Conservation (phyloP, 148 eudicot genomes). For the Rheum nobile region DNA sequence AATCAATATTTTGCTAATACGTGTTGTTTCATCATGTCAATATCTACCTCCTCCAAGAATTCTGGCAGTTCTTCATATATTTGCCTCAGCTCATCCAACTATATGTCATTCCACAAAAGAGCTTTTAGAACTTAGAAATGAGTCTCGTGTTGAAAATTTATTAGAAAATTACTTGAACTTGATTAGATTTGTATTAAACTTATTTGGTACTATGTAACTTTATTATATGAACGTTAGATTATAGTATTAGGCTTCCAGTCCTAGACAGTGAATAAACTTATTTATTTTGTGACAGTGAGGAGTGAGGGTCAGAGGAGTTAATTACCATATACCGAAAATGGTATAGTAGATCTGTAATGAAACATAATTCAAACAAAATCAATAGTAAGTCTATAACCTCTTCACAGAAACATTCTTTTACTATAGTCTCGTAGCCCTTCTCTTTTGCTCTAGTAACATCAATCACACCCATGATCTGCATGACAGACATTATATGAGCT, state of each 20-base stretch:
- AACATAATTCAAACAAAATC: slow-evolving; percentile 5
- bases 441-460: slow-evolving; percentile 82
- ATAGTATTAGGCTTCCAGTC: no score
- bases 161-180: neutral
- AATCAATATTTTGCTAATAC: neutral
- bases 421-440: slow-evolving; percentile 72
- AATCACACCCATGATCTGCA: slow-evolving; percentile 79
- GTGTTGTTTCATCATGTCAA: neutral
- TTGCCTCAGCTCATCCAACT: slow-evolving; percentile 97
- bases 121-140: neutral
- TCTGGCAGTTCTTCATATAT: slow-evolving; percentile 93
- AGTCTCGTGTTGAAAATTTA: neutral
- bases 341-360: neutral
- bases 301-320: neutral
- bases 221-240: neutral
- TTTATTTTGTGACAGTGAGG: neutral
- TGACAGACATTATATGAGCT: neutral
- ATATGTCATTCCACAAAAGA: slow-evolving; percentile 10
- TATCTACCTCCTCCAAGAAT: slow-evolving; percentile 77
- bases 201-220: neutral
- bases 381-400: slow-evolving; percentile 47
- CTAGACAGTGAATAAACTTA: neutral
- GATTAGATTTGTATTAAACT: neutral
- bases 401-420: slow-evolving; percentile 89
- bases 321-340: neutral